Evolutionary conservation across 2,329 filamentous ascomycete species (phyloP).

Genomic region (Colletotrichum sp.): DNA sequence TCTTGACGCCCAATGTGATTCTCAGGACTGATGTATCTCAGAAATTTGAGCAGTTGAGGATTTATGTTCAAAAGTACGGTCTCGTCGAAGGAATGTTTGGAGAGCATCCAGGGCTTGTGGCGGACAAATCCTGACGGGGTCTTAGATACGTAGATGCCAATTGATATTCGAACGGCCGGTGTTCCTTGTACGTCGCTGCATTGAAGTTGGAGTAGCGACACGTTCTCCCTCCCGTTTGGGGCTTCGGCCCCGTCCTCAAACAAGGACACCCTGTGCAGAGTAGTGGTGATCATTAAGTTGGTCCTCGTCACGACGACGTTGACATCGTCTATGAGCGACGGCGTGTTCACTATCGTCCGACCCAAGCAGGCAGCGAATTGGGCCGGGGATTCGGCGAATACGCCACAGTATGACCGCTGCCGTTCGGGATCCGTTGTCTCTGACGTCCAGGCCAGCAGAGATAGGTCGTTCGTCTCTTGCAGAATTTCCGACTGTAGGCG

Average conservation of each 20-base stretch:
- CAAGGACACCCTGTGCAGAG: too few species aligned
- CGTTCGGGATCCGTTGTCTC: not conserved
- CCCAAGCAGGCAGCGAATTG: not conserved
- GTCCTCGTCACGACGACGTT: not conserved
- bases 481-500: conserved; percentile 19
- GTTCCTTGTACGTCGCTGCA: not conserved
- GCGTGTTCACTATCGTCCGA: not conserved
- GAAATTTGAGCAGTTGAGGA: not conserved
- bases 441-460: not conserved
- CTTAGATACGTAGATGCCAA: not conserved
- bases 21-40: not conserved
- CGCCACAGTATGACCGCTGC: not conserved
- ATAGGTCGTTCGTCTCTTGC: not conserved
- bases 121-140: not conserved
- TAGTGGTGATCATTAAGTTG: not conserved
- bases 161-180: not conserved
- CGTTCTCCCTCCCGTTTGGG: not conserved
- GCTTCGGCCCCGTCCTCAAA: not conserved
- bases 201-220: not conserved
- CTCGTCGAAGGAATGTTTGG: not conserved
- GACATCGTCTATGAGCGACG: not conserved
- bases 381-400: not conserved
- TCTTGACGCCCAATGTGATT: not conserved
- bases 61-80: not conserved
- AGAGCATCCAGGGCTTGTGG: not conserved